Conservation (phyloP, 306 rosid species). For the Astragalus membranaceus region DNA sequence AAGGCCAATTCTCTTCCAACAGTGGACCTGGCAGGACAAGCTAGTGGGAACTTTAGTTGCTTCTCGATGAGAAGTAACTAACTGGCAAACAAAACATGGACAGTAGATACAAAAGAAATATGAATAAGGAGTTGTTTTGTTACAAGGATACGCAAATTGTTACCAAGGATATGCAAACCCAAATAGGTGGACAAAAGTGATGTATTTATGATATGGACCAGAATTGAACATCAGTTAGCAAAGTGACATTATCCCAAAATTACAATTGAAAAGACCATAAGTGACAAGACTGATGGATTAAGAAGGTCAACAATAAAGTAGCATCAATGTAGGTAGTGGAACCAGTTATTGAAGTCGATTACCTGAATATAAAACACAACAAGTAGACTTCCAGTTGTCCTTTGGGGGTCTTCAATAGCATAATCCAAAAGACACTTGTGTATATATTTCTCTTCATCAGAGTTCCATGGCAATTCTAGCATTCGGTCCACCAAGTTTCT, state of each 20-base stretch:
- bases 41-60: not conserved
- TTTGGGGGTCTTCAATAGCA: slow-evolving; percentile 57
- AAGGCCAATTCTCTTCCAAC: not conserved
- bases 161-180: not conserved
- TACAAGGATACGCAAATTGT: not conserved
- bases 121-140: not conserved
- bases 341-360: slow-evolving; percentile 3
- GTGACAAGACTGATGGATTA: not conserved
- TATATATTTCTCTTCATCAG: slow-evolving; percentile 83
- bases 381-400: slow-evolving; percentile 80
- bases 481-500: slow-evolving; percentile 82
- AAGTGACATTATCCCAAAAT: slow-evolving; percentile 1
- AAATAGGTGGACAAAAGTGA: not conserved
- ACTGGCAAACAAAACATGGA: not conserved
- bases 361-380: slow-evolving; percentile 95
- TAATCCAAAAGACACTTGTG: slow-evolving; percentile 79
- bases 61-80: not conserved
- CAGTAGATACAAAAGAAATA: not conserved
- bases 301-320: slow-evolving; percentile 14
- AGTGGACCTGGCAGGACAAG: not conserved
- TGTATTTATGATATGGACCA: not conserved
- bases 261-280: not conserved
- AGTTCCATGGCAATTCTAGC: slow-evolving; percentile 93
- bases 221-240: not conserved
- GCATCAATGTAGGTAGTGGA: not conserved